Evolutionary conservation across 352 stramenopile genomes (phyloP).

Genomic region (Pythium brachiatum): DNA sequence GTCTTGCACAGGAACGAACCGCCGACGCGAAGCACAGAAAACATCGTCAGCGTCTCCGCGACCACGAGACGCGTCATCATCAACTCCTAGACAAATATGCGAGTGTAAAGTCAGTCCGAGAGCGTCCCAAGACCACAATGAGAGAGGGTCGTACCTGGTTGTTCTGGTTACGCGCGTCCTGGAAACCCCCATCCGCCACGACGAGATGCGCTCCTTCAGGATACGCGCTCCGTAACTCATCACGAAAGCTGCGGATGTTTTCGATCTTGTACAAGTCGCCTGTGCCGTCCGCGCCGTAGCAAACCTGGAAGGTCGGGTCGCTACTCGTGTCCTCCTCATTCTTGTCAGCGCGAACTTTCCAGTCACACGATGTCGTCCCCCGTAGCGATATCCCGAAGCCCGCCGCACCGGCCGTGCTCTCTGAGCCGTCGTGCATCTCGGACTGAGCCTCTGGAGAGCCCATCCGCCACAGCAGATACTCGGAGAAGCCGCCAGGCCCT

Average conservation of each 20-base stretch:
- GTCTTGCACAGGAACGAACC: slow-evolving; percentile 81
- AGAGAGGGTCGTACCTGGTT: slow-evolving; percentile 67
- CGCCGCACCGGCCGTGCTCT: neutral
- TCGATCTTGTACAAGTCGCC: slow-evolving; percentile 57
- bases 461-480: slow-evolving; percentile 67
- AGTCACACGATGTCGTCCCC: slow-evolving; percentile 43
- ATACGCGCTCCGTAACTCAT: slow-evolving; percentile 31
- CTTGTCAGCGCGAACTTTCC: slow-evolving; percentile 16
- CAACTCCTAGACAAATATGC: slow-evolving; percentile 55
- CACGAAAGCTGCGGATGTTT: slow-evolving; percentile 59
- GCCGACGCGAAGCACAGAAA: slow-evolving; percentile 36
- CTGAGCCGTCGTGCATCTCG: neutral
- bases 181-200: slow-evolving; percentile 72
- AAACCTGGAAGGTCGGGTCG: slow-evolving; percentile 35
- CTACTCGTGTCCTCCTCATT: neutral
- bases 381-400: slow-evolving; percentile 74
- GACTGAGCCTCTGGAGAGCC: neutral
- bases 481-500: slow-evolving; percentile 75
- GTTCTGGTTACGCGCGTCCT: slow-evolving; percentile 52
- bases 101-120: no score
- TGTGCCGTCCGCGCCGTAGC: slow-evolving; percentile 66
- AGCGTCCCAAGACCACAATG: no score
- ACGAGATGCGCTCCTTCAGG: slow-evolving; percentile 49
- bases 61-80: slow-evolving; percentile 63
- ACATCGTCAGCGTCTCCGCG: slow-evolving; percentile 62